These are phyloP conservation scores for Talaromyces piceae DNA, from an alignment of 2,329 filamentous ascomycete genomes.

Conservation along the genomic window DNA sequence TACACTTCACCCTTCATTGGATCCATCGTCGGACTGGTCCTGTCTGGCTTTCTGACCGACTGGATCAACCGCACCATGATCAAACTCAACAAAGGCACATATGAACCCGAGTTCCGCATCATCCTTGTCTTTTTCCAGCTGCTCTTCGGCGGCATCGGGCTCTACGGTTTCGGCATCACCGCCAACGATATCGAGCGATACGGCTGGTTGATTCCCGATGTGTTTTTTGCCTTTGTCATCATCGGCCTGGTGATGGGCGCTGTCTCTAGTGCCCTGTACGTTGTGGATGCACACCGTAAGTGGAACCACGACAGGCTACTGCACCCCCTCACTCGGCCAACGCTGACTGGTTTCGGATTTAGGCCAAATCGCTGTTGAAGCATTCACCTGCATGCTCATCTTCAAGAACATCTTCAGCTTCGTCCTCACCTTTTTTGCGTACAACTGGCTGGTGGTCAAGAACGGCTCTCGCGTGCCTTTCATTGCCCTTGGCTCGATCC, in stretches of 20 bases:
- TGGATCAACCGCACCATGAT: conserved; percentile 64
- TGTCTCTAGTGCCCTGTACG: conserved; percentile 76
- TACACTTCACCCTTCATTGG: conserved; percentile 83
- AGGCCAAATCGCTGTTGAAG: conserved; percentile 77
- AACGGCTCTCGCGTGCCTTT: conserved; percentile 54
- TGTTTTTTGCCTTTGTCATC: conserved; percentile 79
- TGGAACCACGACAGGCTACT: conserved; percentile 15
- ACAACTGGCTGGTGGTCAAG: conserved; percentile 64
- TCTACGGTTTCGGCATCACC: conserved; percentile 79
- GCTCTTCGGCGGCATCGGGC: conserved; percentile 65
- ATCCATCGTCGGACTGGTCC: conserved; percentile 65
- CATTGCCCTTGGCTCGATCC: conserved; percentile 64
- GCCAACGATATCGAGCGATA: conserved; percentile 54
- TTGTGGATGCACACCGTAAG: conserved; percentile 85
- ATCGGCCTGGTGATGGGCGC: conserved; percentile 88
- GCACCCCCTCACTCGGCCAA: neutral
- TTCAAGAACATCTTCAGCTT: conserved; percentile 97
- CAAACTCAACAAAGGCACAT: conserved; percentile 66
- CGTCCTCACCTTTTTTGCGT: conserved; percentile 73
- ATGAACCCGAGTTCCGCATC: conserved; percentile 87
- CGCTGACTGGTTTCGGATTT: neutral
- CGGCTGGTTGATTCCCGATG: conserved; percentile 65
- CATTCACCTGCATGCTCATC: conserved; percentile 79
- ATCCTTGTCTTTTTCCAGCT: conserved; percentile 76
- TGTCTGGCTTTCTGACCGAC: conserved; percentile 71